These are phyloP conservation scores for Lentinula sp. DNA, from an alignment of 768 basidiomycete species.

Conservation along the genomic window DNA sequence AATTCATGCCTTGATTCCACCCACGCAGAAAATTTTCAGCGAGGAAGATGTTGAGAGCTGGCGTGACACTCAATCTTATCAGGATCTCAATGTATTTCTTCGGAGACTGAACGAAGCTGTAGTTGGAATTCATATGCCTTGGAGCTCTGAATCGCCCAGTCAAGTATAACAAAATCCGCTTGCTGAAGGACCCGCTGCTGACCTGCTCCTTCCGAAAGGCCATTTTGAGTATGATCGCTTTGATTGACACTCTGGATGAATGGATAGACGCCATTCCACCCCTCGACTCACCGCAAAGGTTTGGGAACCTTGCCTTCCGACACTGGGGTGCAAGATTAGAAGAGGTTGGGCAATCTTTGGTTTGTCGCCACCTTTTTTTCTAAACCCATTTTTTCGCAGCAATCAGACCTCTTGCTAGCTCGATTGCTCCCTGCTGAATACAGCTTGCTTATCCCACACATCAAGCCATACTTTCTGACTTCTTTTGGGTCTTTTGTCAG, in stretches of 20 bases:
- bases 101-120: slow-evolving; percentile 74
- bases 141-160: slow-evolving; percentile 21
- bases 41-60: slow-evolving; percentile 72
- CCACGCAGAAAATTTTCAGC: slow-evolving; percentile 55
- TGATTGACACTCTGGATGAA: slow-evolving; percentile 59
- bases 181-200: not conserved
- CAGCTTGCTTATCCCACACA: slow-evolving; percentile 43
- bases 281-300: slow-evolving; percentile 69
- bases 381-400: slow-evolving; percentile 27
- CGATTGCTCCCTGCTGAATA: slow-evolving; percentile 42
- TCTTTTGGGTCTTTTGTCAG: slow-evolving; percentile 89
- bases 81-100: slow-evolving; percentile 70
- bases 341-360: slow-evolving; percentile 42
- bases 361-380: not conserved
- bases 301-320: slow-evolving; percentile 88
- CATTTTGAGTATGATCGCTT: slow-evolving; percentile 35
- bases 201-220: slow-evolving; percentile 28
- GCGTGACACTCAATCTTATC: slow-evolving; percentile 65
- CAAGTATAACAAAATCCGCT: slow-evolving; percentile 23
- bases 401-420: slow-evolving; percentile 44
- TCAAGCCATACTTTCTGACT: slow-evolving; percentile 72
- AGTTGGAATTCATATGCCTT: slow-evolving; percentile 55
- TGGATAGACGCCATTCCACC: slow-evolving; percentile 86
- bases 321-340: slow-evolving; percentile 76
- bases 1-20: slow-evolving; percentile 14